These are phyloP conservation scores for Sporothrix mexicana DNA, from an alignment of 2,329 filamentous ascomycete species.

Conservation along the genomic window DNA sequence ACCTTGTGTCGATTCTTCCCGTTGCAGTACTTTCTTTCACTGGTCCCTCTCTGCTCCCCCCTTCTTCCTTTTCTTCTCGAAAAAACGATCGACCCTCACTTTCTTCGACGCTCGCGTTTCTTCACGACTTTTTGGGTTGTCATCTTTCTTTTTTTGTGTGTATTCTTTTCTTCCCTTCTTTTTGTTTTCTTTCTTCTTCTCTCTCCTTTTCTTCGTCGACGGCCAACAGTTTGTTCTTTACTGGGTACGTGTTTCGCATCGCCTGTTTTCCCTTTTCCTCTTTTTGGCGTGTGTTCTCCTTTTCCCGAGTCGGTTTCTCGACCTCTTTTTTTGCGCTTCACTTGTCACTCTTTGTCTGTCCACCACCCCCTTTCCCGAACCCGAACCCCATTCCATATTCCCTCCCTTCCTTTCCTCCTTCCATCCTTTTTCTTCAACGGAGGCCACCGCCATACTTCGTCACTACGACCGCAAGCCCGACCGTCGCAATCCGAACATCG, in stretches of 20 bases:
- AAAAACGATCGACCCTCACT: constrained; percentile 26
- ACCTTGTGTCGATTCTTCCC: constrained; percentile 16
- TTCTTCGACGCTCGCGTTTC: constrained; percentile 4
- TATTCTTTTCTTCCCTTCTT: constrained; percentile 9
- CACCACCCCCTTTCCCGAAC: constrained; percentile 12
- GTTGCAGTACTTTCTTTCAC: neutral
- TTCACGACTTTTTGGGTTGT: constrained; percentile 26
- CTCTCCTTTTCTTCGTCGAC: constrained; percentile 12
- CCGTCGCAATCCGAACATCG: neutral
- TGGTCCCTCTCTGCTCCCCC: too few relatives aligned
- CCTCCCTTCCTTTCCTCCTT: constrained; percentile 5
- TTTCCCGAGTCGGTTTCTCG: neutral
- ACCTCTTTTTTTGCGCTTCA: neutral
- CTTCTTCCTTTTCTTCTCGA: constrained; percentile 5
- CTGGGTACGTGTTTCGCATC: constrained; percentile 30
- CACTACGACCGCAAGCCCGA: neutral
- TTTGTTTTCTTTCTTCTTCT: constrained; percentile 19
- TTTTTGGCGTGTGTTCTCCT: neutral
- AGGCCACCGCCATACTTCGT: neutral
- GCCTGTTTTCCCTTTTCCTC: neutral
- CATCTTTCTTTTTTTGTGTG: constrained; percentile 27
- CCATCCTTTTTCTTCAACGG: constrained; percentile 15
- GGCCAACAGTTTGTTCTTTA: constrained; percentile 32
- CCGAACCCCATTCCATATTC: neutral
- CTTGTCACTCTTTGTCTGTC: neutral